Evolutionary conservation across 176 grass and related monocot species (phyloP), one percentile per base, ranked within the genome.

Genomic region (Cymbopogon citratus): DNA sequence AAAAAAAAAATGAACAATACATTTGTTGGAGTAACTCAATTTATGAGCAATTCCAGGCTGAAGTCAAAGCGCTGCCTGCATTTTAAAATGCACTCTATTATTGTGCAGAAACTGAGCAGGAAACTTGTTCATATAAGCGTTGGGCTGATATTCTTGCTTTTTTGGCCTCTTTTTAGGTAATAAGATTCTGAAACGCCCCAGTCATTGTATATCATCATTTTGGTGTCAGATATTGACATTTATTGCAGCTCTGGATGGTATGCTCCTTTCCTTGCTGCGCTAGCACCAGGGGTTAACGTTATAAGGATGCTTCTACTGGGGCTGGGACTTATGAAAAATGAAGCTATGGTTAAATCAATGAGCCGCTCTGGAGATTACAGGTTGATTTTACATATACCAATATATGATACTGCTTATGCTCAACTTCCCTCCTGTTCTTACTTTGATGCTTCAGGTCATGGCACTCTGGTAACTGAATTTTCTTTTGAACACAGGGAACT

Each of bases 151-250:
- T 94, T 94, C 84, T 83, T 97, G 81, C 92, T 97, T 10, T 97
- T 90, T 66, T 97, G 95, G 95, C 95, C 95, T 77, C 48, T 89
- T 72, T 97, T 97, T 75, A 97, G 95, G 95, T 97, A 88, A 69
- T 49, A 76, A 10, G 4, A 66, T 56, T 70, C 64, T 66, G 38
- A 82, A 16, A 49, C 59, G 9, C 24, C 18, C 5, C 1, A 10
- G 27, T 78, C n/a, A 61, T 38, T 35, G 3, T 34, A 65, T 71
- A 78, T 35, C 18, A 34, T 57, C 59, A 78, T 49, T 21, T 36
- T 79, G 23, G 44, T 13, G 39, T 74, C 36, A 82, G 5, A 31
- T 68, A 74, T 28, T 86, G 69, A 90, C 71, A 77, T 41, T 86
- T 86, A 60, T 76, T 86, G 64, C 82, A 98, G 95, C 72, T 84